Evolutionary conservation across 306 rosid species (phyloP).

Genomic region (Medicago arabica): DNA sequence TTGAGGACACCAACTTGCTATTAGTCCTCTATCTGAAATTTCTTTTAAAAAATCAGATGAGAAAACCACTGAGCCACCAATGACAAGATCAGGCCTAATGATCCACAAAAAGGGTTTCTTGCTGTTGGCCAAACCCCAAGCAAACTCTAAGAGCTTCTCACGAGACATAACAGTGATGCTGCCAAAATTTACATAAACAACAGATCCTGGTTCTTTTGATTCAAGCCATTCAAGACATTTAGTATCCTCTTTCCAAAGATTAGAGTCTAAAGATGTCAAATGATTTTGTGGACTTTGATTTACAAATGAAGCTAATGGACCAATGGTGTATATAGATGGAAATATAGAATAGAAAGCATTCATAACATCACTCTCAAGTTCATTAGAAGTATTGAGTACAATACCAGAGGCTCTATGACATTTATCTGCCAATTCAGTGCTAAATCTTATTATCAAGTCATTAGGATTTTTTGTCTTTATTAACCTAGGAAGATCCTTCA

Average conservation of each 20-base stretch:
- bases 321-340: no score
- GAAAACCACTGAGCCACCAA: background rate
- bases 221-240: constrained; percentile 28
- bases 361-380: no score
- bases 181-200: constrained; percentile 31
- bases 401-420: no score
- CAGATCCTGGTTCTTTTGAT: background rate
- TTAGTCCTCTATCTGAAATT: constrained; percentile 30
- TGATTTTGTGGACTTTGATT: background rate
- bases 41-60: constrained; percentile 14
- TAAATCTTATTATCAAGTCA: no score
- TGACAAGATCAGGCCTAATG: constrained; percentile 30
- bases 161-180: constrained; percentile 21
- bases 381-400: no score
- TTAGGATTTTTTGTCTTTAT: no score
- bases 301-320: background rate
- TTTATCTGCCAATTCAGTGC: no score
- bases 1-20: constrained; percentile 17
- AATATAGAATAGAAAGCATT: no score
- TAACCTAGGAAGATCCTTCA: no score
- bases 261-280: background rate
- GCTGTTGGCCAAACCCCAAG: constrained; percentile 37
- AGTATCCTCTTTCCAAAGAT: constrained; percentile 27
- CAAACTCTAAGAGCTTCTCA: constrained; percentile 21
- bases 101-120: constrained; percentile 26